Percentiles rank a stretch among this genome's conserved stretches.
These are phyloP conservation scores for Saururus chinensis DNA, from an alignment of 164 flowering plant genomes.

Conservation along the genomic window DNA sequence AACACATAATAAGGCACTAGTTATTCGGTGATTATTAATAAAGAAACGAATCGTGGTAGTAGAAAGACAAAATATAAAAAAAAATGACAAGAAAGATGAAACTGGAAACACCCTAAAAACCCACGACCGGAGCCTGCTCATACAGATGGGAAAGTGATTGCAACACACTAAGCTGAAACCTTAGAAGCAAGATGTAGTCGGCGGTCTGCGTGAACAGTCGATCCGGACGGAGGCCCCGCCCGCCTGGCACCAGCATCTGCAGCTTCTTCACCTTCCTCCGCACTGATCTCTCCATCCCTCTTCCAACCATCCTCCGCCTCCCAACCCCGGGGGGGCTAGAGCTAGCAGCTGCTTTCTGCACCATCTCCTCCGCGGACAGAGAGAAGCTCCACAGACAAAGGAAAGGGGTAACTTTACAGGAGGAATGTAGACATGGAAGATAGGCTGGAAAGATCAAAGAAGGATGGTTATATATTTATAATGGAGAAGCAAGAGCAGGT, in stretches of 20 bases:
- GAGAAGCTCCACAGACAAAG: background rate
- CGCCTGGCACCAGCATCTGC: slow-evolving; percentile 56
- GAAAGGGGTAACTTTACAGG: no score
- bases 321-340: background rate
- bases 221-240: slow-evolving; percentile 41
- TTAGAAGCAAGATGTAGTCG: slow-evolving; percentile 52
- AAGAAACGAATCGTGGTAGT: no score
- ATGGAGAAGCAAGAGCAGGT: slow-evolving; percentile 3
- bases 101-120: no score
- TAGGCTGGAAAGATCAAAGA: background rate
- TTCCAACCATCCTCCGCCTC: background rate
- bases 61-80: no score
- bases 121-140: background rate
- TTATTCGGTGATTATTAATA: no score
- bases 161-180: slow-evolving; percentile 41
- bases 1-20: no score
- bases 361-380: no score
- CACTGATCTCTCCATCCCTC: slow-evolving; percentile 4
- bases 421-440: background rate
- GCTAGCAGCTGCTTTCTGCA: background rate
- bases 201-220: slow-evolving; percentile 47
- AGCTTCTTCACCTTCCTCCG: slow-evolving; percentile 42
- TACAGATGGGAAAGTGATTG: slow-evolving; percentile 44
- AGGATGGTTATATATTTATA: background rate
- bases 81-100: no score